Percentiles rank a stretch among this genome's conserved stretches.
Conservation (phyloP, 2,329 filamentous ascomycete species). For the Falciphora oryzae region DNA sequence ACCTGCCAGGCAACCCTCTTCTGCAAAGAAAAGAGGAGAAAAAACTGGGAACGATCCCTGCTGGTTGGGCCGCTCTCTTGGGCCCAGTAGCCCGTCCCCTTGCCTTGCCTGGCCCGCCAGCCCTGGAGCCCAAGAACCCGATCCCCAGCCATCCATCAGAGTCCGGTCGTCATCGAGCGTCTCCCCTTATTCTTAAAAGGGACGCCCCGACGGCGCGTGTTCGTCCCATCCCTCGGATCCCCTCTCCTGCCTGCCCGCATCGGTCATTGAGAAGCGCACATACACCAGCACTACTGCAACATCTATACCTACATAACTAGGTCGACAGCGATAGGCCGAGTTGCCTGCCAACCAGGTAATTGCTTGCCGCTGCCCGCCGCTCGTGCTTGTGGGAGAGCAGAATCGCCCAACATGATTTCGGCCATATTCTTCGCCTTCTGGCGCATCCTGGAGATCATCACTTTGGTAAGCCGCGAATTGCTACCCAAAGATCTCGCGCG, state of each 20-base stretch:
- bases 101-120: too few species aligned
- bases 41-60: not conserved
- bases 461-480: slow-evolving; percentile 42
- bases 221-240: not conserved
- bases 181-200: not conserved
- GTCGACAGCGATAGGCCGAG: not conserved
- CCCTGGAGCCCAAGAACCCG: not conserved
- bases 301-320: too few species aligned
- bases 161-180: not conserved
- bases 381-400: not conserved
- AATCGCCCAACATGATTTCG: slow-evolving; percentile 49
- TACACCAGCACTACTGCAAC: not conserved
- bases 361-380: too few species aligned
- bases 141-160: not conserved
- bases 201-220: not conserved
- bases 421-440: slow-evolving; percentile 58
- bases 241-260: not conserved
- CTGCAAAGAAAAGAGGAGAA: not conserved
- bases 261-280: not conserved
- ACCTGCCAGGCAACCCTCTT: not conserved
- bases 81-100: not conserved
- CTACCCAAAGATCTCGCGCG: not conserved
- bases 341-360: not conserved
- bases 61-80: not conserved
- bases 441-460: slow-evolving; percentile 57